A percentile compares a stretch with the other conserved stretches of the same genome.
Conservation (phyloP, 805 yeast genomes). For the Yarrowia divulgata region DNA sequence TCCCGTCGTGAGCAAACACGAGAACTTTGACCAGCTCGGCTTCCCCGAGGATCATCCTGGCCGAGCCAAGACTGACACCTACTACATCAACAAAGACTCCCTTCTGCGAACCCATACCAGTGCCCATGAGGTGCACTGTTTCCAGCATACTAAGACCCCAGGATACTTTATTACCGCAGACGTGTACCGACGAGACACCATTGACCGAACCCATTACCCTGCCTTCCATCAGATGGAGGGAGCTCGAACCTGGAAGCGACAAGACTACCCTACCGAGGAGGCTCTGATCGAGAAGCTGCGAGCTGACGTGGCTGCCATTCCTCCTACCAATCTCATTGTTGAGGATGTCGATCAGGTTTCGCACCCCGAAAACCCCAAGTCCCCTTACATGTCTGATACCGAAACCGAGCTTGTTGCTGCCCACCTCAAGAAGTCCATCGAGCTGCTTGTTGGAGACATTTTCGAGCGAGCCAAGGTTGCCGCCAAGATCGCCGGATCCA, state of each 20-base stretch:
- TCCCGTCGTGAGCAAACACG: constrained; percentile 81
- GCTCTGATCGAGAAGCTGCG: constrained; percentile 56
- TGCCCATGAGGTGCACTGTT: constrained; percentile 93
- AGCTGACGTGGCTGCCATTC: constrained; percentile 68
- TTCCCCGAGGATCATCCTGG: constrained; percentile 95
- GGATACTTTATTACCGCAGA: constrained; percentile 95
- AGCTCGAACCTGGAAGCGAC: constrained; percentile 80
- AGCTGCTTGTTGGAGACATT: constrained; percentile 79
- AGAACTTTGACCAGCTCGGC: constrained; percentile 91
- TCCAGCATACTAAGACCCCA: constrained; percentile 67
- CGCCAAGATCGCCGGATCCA: constrained; percentile 65
- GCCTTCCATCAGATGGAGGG: constrained; percentile 99
- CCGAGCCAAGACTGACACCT: constrained; percentile 89
- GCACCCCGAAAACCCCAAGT: constrained; percentile 76
- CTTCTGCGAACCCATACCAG: constrained; percentile 93
- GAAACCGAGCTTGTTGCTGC: constrained; percentile 73
- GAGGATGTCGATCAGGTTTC: constrained; percentile 72
- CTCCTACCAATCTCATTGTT: constrained; percentile 71
- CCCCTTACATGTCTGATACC: constrained; percentile 70
- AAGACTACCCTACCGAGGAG: constrained; percentile 48
- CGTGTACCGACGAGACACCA: constrained; percentile 93
- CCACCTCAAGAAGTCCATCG: constrained; percentile 87
- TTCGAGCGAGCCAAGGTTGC: constrained; percentile 74
- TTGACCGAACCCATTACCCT: constrained; percentile 95
- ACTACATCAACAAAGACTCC: constrained; percentile 76